Percentiles rank a stretch among this genome's conserved stretches.
phyloP scores from a whole-genome alignment of 768 basidiomycete species.

The Amylocystis lapponica region DNA sequence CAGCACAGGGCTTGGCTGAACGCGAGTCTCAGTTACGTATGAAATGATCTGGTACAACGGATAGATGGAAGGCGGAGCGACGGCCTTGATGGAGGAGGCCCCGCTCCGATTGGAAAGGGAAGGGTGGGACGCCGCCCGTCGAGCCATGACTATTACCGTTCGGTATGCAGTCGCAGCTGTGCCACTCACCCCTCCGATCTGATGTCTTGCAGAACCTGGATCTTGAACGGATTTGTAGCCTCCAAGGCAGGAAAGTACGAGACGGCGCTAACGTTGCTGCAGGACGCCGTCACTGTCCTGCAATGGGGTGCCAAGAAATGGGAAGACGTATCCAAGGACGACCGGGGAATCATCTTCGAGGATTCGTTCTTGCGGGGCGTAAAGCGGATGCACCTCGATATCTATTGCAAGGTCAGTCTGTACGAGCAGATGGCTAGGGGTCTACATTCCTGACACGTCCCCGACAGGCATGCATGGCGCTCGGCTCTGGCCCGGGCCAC shows the following conservation, averaged over 20 bases:
- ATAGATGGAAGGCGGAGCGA: slow-evolving; percentile 31
- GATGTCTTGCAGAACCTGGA: neutral
- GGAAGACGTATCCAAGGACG: slow-evolving; percentile 29
- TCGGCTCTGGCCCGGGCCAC: no score
- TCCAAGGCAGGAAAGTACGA: no score
- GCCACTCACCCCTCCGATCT: neutral
- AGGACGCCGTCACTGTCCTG: slow-evolving; percentile 11
- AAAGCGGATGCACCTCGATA: slow-evolving; percentile 25
- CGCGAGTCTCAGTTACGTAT: no score
- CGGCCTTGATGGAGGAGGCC: slow-evolving; percentile 28
- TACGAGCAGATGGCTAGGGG: neutral
- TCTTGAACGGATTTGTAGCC: neutral
- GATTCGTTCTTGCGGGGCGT: slow-evolving; percentile 35
- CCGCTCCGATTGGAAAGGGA: slow-evolving; percentile 16
- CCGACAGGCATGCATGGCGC: neutral
- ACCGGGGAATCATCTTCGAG: slow-evolving; percentile 37
- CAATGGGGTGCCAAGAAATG: slow-evolving; percentile 22
- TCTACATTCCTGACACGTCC: neutral
- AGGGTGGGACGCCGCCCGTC: slow-evolving; percentile 25
- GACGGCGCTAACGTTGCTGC: slow-evolving; percentile 6
- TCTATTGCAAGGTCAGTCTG: slow-evolving; percentile 26
- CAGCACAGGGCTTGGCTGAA: no score
- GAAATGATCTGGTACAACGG: no score
- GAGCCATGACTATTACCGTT: slow-evolving; percentile 9
- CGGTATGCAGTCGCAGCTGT: slow-evolving; percentile 3